A percentile compares a stretch with the other conserved stretches of the same genome.
Conservation (phyloP, 73 alveolate genomes). For the Stentor roeselii region DNA sequence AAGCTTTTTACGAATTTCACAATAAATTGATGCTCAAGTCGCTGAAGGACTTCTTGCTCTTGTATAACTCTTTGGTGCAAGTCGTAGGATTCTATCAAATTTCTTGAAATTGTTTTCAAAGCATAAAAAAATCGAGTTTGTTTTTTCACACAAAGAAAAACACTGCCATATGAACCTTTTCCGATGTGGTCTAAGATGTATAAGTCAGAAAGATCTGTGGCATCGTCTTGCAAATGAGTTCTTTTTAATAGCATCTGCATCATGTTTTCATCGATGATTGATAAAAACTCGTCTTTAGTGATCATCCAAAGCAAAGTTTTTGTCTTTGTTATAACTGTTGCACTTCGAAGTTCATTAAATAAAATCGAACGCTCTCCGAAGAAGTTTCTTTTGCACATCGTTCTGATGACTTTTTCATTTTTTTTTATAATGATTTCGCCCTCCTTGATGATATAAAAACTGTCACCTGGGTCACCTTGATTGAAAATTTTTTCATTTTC, state of each 20-base stretch:
- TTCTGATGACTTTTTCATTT: not conserved
- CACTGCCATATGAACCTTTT: not conserved
- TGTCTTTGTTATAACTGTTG: not conserved
- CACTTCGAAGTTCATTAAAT: not conserved
- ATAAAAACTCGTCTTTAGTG: not conserved
- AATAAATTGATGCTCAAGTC: conserved; percentile 18
- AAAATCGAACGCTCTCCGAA: conserved; percentile 27
- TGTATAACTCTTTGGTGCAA: not conserved
- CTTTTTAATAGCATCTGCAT: conserved; percentile 7
- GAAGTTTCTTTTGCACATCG: not conserved
- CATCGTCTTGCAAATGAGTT: not conserved
- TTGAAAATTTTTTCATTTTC: not conserved
- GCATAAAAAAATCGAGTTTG: not conserved
- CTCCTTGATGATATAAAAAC: conserved; percentile 1
- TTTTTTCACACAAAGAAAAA: conserved; percentile 1
- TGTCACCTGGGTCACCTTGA: conserved; percentile 26
- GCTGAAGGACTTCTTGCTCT: not conserved
- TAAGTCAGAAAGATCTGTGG: not conserved
- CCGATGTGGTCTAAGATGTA: not conserved
- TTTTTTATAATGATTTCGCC: conserved; percentile 5
- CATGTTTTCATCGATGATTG: not conserved
- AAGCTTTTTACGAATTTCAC: not conserved
- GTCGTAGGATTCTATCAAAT: not conserved
- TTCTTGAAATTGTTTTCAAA: not conserved
- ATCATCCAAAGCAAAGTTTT: conserved; percentile 20